These are phyloP conservation scores for Agaricales sp. DNA, from an alignment of 1,284 basidiomycete genomes.

Conservation along the genomic window DNA sequence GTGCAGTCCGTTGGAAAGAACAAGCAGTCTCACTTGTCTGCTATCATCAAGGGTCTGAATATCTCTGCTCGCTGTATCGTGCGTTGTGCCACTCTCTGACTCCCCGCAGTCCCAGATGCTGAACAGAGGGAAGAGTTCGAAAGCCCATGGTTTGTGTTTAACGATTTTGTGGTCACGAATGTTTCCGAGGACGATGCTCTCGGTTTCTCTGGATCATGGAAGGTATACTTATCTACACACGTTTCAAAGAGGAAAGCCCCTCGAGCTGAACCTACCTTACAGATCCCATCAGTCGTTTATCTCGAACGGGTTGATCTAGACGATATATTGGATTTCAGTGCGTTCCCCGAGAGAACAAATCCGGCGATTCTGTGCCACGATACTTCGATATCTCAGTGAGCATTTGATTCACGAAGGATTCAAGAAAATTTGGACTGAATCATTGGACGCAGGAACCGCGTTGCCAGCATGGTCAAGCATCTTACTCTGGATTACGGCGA, in stretches of 20 bases:
- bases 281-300: conserved; percentile 87
- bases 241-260: conserved; percentile 35
- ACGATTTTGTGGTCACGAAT: conserved; percentile 89
- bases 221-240: conserved; percentile 45
- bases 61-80: neutral
- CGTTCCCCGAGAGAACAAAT: conserved; percentile 63
- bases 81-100: conserved; percentile 1
- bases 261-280: conserved; percentile 1
- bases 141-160: conserved; percentile 90
- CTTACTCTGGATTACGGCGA: conserved; percentile 66
- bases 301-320: conserved; percentile 68
- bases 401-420: conserved; percentile 6
- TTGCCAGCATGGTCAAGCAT: conserved; percentile 68
- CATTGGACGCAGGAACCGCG: conserved; percentile 51
- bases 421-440: conserved; percentile 2
- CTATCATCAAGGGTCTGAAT: conserved; percentile 67
- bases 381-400: conserved; percentile 77
- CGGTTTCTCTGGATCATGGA: conserved; percentile 86
- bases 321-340: conserved; percentile 50
- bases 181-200: conserved; percentile 82
- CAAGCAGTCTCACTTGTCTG: conserved; percentile 79
- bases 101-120: conserved; percentile 65
- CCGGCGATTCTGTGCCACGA: conserved; percentile 74
- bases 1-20: conserved; percentile 77
- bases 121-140: conserved; percentile 29